These are phyloP conservation scores for Nadsonia starkeyi-henricii DNA, from an alignment of 1,139 yeast genomes.

Conservation along the genomic window DNA sequence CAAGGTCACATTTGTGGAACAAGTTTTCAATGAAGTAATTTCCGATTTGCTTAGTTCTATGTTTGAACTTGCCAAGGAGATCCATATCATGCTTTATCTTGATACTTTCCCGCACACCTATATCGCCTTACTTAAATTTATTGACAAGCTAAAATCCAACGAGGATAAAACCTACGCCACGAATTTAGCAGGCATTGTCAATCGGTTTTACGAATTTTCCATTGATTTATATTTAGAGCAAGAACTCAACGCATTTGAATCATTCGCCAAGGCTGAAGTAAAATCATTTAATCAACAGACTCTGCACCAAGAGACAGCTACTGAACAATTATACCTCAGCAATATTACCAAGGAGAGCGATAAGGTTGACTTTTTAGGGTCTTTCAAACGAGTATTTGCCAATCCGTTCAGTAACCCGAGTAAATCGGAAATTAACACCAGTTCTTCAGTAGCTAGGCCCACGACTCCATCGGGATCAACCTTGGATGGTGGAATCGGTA, in stretches of 20 bases:
- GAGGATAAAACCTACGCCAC: conserved; percentile 23
- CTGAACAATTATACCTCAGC: conserved; percentile 31
- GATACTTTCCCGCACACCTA: conserved; percentile 16
- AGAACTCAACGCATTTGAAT: conserved; percentile 25
- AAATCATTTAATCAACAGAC: conserved; percentile 23
- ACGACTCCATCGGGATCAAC: conserved; percentile 1
- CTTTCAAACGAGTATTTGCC: conserved; percentile 33
- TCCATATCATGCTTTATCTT: conserved; percentile 21
- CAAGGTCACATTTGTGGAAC: conserved; percentile 12
- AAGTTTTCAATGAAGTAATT: conserved; percentile 3
- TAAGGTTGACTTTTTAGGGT: conserved; percentile 37
- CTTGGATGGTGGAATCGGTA: neutral
- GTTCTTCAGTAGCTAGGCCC: conserved; percentile 7
- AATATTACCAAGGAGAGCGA: conserved; percentile 30
- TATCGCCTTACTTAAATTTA: conserved; percentile 13
- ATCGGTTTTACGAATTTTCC: conserved; percentile 34
- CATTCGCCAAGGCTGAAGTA: conserved; percentile 20
- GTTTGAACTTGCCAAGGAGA: conserved; percentile 25
- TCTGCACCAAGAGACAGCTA: conserved; percentile 23
- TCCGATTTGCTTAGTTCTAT: conserved; percentile 8
- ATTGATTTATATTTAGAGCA: conserved; percentile 29
- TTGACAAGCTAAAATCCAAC: conserved; percentile 18
- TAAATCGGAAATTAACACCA: conserved; percentile 1
- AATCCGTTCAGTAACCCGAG: conserved; percentile 19
- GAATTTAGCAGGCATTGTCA: conserved; percentile 26